Percentiles rank a stretch among this genome's conserved stretches.
Evolutionary conservation across 225 moss, liverwort and hornwort species (phyloP).

Genomic region (Anthoceros angustus): DNA sequence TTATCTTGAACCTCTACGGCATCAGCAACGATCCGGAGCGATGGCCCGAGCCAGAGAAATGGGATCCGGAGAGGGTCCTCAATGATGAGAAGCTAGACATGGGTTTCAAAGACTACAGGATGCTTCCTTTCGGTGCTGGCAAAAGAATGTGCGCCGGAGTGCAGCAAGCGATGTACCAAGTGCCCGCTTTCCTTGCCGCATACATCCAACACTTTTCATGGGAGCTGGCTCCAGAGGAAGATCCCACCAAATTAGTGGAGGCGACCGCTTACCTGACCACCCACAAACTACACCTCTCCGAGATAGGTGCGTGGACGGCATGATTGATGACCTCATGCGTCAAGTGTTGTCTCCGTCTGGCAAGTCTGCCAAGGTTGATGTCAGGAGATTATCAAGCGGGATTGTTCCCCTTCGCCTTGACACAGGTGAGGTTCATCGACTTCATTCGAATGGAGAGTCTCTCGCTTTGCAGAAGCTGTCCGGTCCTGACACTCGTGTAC

Average conservation of each 20-base stretch:
- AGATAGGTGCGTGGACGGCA: conserved; percentile 17
- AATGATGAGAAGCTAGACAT: conserved; percentile 20
- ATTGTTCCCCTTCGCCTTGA: conserved; percentile 41
- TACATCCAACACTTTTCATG: conserved; percentile 53
- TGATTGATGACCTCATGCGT: conserved; percentile 24
- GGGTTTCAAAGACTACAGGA: conserved; percentile 41
- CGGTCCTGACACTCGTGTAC: too few relatives aligned
- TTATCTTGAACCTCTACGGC: conserved; percentile 43
- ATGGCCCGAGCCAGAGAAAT: conserved; percentile 50
- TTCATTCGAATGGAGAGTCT: too few relatives aligned
- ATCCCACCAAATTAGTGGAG: conserved; percentile 8
- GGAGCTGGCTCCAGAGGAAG: conserved; percentile 15
- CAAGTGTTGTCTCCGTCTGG: conserved; percentile 17
- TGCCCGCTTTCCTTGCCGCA: conserved; percentile 41
- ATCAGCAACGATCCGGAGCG: conserved; percentile 30
- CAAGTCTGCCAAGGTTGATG: conserved; percentile 25
- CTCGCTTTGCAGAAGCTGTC: too few relatives aligned
- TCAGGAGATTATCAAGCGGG: conserved; percentile 28
- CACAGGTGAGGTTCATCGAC: conserved; percentile 19
- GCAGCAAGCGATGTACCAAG: conserved; percentile 39
- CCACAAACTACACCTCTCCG: conserved; percentile 43
- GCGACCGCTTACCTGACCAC: conserved; percentile 47
- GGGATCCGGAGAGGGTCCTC: conserved; percentile 41
- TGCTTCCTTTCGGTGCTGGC: conserved; percentile 58
- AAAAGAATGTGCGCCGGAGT: conserved; percentile 67